Evolutionary conservation across 768 basidiomycete genomes (phyloP).

Genomic region (Suillus subluteus): DNA sequence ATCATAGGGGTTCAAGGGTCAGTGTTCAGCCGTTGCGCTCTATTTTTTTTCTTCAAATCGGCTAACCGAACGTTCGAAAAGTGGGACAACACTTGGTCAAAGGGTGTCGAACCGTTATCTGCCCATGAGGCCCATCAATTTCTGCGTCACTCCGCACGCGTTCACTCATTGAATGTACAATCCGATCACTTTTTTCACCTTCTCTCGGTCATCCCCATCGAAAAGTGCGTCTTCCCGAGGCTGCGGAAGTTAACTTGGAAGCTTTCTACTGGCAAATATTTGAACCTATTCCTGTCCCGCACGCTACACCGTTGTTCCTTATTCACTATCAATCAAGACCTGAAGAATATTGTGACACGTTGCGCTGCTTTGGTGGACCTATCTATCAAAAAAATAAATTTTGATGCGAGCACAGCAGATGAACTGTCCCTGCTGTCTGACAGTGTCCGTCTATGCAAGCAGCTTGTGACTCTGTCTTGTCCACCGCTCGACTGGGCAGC

Average conservation of each 20-base stretch:
- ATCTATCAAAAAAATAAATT: background rate
- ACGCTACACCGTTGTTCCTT: background rate
- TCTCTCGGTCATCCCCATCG: background rate
- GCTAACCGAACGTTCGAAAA: background rate
- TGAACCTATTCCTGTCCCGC: background rate
- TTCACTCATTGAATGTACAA: background rate
- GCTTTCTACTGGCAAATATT: background rate
- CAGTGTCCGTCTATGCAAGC: background rate
- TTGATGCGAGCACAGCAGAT: background rate
- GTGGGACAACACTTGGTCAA: background rate
- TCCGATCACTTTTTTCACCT: slow-evolving; percentile 1
- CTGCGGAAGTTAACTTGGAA: background rate
- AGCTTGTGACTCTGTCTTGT: background rate
- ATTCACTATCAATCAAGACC: background rate
- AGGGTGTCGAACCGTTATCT: background rate
- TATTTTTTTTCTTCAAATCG: background rate
- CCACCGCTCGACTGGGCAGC: background rate
- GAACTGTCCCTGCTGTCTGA: background rate
- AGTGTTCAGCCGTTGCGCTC: background rate
- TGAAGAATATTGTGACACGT: background rate
- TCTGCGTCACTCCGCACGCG: background rate
- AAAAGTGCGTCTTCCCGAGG: background rate
- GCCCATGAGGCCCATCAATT: background rate
- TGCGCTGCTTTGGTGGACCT: background rate
- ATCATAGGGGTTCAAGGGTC: background rate